Evolutionary conservation across 176 grass and related monocot genomes (phyloP).

Genomic region (Oryza meridionalis): DNA sequence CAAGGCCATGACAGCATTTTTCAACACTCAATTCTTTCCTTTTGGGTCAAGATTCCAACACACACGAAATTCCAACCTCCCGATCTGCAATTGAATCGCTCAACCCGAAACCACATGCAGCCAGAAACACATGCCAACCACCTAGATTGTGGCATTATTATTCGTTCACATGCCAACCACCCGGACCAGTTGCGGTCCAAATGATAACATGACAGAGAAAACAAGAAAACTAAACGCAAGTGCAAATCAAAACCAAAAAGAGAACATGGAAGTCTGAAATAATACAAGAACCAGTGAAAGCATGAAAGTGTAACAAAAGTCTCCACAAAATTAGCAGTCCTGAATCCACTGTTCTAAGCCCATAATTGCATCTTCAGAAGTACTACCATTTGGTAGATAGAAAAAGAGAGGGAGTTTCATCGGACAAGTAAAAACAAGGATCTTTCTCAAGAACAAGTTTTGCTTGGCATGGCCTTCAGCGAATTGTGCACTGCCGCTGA

Average conservation of each 20-base stretch:
- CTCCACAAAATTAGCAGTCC: not conserved
- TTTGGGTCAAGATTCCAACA: slow-evolving; percentile 43
- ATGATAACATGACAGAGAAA: not conserved
- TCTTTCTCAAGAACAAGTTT: not conserved
- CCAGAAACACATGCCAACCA: slow-evolving; percentile 12
- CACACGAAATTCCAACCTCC: slow-evolving; percentile 30
- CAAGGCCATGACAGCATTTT: not conserved
- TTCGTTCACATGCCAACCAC: slow-evolving; percentile 40
- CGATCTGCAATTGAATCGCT: slow-evolving; percentile 33
- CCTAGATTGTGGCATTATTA: slow-evolving; percentile 6
- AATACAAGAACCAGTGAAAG: slow-evolving; percentile 19
- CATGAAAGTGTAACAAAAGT: not conserved
- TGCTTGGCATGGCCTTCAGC: not conserved
- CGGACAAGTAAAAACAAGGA: slow-evolving; percentile 15
- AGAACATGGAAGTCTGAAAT: not conserved
- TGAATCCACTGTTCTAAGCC: not conserved
- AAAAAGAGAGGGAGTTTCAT: not conserved
- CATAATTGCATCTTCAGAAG: not conserved
- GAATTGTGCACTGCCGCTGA: not conserved
- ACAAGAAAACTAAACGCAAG: not conserved
- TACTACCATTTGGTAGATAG: not conserved
- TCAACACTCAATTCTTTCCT: slow-evolving; percentile 42
- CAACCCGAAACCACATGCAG: slow-evolving; percentile 18
- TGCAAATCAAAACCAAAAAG: not conserved
- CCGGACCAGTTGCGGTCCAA: slow-evolving; percentile 25